These are phyloP conservation scores for Chamaecrista fasciculata DNA, from an alignment of 306 rosid species.

Conservation along the genomic window DNA sequence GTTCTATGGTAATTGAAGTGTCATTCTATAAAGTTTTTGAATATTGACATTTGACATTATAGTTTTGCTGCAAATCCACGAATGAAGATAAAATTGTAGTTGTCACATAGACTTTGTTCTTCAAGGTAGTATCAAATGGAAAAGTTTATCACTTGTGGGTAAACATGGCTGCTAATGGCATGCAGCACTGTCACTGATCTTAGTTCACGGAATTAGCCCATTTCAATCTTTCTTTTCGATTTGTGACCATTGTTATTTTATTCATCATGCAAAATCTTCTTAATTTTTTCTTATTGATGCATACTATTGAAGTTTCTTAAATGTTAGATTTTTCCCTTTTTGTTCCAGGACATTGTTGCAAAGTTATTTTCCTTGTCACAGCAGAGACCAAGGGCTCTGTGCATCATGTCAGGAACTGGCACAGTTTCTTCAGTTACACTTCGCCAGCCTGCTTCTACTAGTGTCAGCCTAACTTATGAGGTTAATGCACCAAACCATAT, in stretches of 20 bases:
- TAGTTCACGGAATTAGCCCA: background rate
- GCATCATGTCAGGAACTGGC: conserved; percentile 88
- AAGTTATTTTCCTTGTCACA: conserved; percentile 76
- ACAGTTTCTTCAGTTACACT: conserved; percentile 72
- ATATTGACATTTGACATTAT: too few relatives aligned
- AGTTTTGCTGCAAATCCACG: conserved; percentile 4
- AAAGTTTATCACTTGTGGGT: background rate
- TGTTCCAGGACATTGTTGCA: conserved; percentile 78
- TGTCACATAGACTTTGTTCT: background rate
- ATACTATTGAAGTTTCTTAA: conserved; percentile 28
- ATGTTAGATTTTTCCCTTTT: conserved; percentile 3
- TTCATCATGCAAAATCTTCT: background rate
- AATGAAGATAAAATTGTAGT: background rate
- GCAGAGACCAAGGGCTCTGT: conserved; percentile 94
- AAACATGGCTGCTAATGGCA: background rate
- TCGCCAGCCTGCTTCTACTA: conserved; percentile 85
- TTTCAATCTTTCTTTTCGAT: conserved; percentile 4
- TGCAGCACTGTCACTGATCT: background rate
- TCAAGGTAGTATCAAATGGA: conserved; percentile 17
- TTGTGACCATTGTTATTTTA: conserved; percentile 3
- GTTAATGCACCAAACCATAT: conserved; percentile 35
- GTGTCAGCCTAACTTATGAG: conserved; percentile 71
- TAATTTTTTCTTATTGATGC: background rate
- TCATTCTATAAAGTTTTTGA: conserved; percentile 10
- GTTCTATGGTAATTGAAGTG: background rate